Base-by-base conservation (phyloP, 2,329 filamentous ascomycete genomes). In the Volutella citrinella region DNA sequence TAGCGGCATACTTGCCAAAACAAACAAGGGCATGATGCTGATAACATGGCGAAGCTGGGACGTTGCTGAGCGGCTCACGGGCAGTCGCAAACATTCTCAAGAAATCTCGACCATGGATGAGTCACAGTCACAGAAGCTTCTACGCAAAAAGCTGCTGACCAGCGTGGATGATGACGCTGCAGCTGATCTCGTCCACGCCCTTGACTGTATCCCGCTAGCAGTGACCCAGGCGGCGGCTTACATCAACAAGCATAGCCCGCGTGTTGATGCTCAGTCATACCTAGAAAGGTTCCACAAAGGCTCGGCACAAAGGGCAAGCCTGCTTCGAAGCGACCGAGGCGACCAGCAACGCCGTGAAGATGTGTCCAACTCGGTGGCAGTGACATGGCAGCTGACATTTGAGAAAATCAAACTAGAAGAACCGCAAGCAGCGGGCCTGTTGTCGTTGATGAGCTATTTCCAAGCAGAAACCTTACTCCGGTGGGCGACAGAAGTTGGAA, bases 161-260 rank as follows among this genome's bases (percentile, higher is more conserved):
- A 7, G 12, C 11, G 34, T 41, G 7, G n/a, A 44, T 5, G 9
- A 19, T 5, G 25, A 20, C 10, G 8, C 32, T 9, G 32, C 40
- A 6, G 3, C 18, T 6, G 10, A 49, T 7, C 49, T 57, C 5
- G 29, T 48, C 12, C 5, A 10, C 3, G 32, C 27, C 4, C 40
- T 61, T 0, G 56, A 59, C 12, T 45, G 28, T 20, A 55, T 60
- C 13, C 56, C 56, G 1, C 43, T 61, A 0, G 56, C 59, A 0
- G 54, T 61, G n/a, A 36, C 40, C 2, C 47, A 61, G 27, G 54
- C 58, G 1, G 52, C 51, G 4, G 39, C 49, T 4, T 62, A 57
- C 24, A 58, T 59, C 13, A 38, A 44, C 4, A 37, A 42, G 4
- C 39, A 48, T 8, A 22, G 20, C 5, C 52, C 52, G 0, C 40